Percentiles rank a stretch among this genome's conserved stretches.
These are phyloP conservation scores for Kodamaea neixiangensis DNA, from an alignment of 805 yeast genomes.

Conservation along the genomic window DNA sequence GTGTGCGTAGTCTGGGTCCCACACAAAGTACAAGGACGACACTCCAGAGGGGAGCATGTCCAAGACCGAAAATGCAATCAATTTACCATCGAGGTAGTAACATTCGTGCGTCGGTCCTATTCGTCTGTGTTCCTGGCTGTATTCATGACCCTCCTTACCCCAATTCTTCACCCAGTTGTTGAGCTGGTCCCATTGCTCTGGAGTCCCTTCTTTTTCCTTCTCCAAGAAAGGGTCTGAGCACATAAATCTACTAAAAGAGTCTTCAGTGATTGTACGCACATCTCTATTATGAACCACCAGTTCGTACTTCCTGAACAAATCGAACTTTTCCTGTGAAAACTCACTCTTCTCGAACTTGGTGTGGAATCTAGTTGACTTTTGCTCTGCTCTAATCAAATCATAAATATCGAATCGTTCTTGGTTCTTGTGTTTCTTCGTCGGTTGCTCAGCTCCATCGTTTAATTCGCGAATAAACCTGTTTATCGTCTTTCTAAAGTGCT, in stretches of 20 bases:
- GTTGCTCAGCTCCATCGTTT: neutral
- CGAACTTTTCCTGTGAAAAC: conserved; percentile 59
- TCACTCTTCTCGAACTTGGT: conserved; percentile 56
- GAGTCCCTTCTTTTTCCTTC: conserved; percentile 23
- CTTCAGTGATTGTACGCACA: conserved; percentile 43
- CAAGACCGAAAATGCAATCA: conserved; percentile 74
- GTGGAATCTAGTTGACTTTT: conserved; percentile 30
- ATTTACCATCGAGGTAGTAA: conserved; percentile 61
- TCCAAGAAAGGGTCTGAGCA: conserved; percentile 64
- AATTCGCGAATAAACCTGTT: conserved; percentile 55
- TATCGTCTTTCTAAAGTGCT: conserved; percentile 66
- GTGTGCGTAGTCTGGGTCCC: conserved; percentile 78
- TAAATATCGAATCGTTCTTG: conserved; percentile 21
- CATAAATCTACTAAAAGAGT: conserved; percentile 62
- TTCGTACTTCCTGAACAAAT: conserved; percentile 70
- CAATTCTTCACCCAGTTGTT: conserved; percentile 42
- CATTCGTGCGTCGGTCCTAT: conserved; percentile 78
- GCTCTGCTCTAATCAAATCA: conserved; percentile 44
- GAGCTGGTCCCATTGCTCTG: conserved; percentile 40
- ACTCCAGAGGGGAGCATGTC: conserved; percentile 76
- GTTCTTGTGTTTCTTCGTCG: conserved; percentile 13
- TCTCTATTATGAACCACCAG: conserved; percentile 64
- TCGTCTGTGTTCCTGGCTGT: conserved; percentile 13
- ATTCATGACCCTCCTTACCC: conserved; percentile 9
- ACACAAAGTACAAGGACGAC: conserved; percentile 83